A percentile compares a stretch with the other conserved stretches of the same genome.
phyloP scores from a whole-genome alignment of 2,329 filamentous ascomycete genomes.

The Colletotrichum lupini region DNA sequence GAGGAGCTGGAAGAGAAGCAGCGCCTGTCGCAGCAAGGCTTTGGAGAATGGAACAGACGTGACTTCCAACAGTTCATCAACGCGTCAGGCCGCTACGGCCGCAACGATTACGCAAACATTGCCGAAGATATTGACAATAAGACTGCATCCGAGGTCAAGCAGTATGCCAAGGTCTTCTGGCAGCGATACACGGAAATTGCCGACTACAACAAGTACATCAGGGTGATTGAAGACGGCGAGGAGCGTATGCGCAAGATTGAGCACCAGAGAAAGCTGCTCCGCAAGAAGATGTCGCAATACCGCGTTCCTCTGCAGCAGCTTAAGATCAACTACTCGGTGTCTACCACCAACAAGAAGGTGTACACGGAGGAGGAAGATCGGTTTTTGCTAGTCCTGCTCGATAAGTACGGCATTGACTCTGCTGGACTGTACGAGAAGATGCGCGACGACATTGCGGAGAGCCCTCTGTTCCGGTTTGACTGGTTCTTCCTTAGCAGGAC shows the following conservation, averaged over 20 bases:
- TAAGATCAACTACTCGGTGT: conserved; percentile 98
- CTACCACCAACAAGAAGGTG: conserved; percentile 99
- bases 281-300: conserved; percentile 96
- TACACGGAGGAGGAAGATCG: conserved; percentile 99
- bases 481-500: conserved; percentile 99
- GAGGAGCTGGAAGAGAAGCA: conserved; percentile 91
- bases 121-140: conserved; percentile 93
- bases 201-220: conserved; percentile 89
- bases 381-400: conserved; percentile 92
- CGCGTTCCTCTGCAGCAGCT: conserved; percentile 97
- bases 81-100: conserved; percentile 91
- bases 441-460: conserved; percentile 96
- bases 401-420: conserved; percentile 91
- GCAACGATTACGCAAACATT: conserved; percentile 86
- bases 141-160: conserved; percentile 83
- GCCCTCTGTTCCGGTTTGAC: conserved; percentile 95
- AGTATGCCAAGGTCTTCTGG: conserved; percentile 97
- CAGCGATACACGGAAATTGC: conserved; percentile 90
- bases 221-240: conserved; percentile 91
- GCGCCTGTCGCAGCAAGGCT: conserved; percentile 83
- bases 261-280: conserved; percentile 91
- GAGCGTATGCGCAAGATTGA: conserved; percentile 89
- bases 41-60: conserved; percentile 93
- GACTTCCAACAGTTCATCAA: conserved; percentile 99
- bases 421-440: conserved; percentile 93